These are phyloP conservation scores for Ambispora gerdemannii DNA, from an alignment of 192 early-diverging fungal genomes.

Conservation along the genomic window DNA sequence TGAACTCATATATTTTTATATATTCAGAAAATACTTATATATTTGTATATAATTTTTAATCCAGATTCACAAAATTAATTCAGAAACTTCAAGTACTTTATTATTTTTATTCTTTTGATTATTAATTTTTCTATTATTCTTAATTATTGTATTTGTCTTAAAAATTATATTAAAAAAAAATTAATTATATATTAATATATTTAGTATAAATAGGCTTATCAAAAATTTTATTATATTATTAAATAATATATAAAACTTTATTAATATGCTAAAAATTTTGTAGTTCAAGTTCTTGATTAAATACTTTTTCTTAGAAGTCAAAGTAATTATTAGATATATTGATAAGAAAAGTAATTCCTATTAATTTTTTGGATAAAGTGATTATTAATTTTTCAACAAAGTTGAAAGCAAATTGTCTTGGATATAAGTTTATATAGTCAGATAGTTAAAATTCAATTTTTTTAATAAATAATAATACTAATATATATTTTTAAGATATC, in stretches of 20 bases:
- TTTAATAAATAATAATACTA: background rate
- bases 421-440: background rate
- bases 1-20: too few relatives aligned
- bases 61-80: too few relatives aligned
- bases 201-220: too few relatives aligned
- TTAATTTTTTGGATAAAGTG: background rate
- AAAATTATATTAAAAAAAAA: too few relatives aligned
- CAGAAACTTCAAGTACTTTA: too few relatives aligned
- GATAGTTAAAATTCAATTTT: background rate
- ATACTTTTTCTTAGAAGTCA: background rate
- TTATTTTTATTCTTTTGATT: too few relatives aligned
- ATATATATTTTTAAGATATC: slow-evolving; percentile 2
- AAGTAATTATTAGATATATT: too few relatives aligned
- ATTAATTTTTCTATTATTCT: too few relatives aligned
- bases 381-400: background rate
- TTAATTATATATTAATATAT: too few relatives aligned
- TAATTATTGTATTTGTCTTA: too few relatives aligned
- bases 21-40: too few relatives aligned
- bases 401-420: background rate
- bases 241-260: background rate
- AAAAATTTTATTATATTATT: background rate
- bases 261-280: background rate
- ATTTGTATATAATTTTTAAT: too few relatives aligned
- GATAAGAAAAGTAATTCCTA: background rate
- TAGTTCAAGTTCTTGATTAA: background rate